Base-by-base conservation (phyloP, 495 filamentous ascomycete species). In the Bathelium albidoporum region DNA sequence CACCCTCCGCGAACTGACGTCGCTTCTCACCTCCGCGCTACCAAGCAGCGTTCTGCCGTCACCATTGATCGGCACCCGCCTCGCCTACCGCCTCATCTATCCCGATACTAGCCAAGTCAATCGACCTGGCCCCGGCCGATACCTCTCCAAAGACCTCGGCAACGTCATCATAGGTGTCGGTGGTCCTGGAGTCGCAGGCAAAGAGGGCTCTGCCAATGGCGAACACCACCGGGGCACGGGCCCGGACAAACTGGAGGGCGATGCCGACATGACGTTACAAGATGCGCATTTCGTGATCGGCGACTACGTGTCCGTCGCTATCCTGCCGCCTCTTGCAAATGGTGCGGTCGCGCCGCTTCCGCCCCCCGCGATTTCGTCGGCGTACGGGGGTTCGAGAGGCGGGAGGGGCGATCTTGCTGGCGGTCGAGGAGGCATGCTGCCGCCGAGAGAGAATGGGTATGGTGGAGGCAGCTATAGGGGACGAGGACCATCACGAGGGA, bases 31-130 rank as follows among this genome's bases (percentile, higher is more conserved):
- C 43, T 76, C 79, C 62, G 81, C 88, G 0, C 76, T 91, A 0
- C 89, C 89, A 0, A 70, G 72, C 28, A 70, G 72, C 28, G 73
- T 92, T 62, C 83, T 96, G 26, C 89, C 92, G n/a, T 68, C 79
- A 59, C 90, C 88, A 0, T 81, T 84, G 24, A 81, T 90, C 52
- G 91, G 92, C 62, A 92, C 91, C 2, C 84, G 92, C 53, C 80
- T 96, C 43, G 84, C 85, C 59, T 98, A 91, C 80, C 87, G 91
- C 0, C 83, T 96, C 62, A 82, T 96, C 63, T 97, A 87, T 75
- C 87, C 88, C 16, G 91, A 96, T 75, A 87, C 87, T 24, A 79
- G 73, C 36, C 77, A 77, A 3, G 73, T 79, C 29, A 73, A 75
- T 39, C 74, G 77, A 4, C 76, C 80, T 24, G 79, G 79, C 36